Evolutionary conservation across 768 basidiomycete genomes (phyloP), one percentile per base, ranked within the genome.

Genomic region (Grammothele lineata): DNA sequence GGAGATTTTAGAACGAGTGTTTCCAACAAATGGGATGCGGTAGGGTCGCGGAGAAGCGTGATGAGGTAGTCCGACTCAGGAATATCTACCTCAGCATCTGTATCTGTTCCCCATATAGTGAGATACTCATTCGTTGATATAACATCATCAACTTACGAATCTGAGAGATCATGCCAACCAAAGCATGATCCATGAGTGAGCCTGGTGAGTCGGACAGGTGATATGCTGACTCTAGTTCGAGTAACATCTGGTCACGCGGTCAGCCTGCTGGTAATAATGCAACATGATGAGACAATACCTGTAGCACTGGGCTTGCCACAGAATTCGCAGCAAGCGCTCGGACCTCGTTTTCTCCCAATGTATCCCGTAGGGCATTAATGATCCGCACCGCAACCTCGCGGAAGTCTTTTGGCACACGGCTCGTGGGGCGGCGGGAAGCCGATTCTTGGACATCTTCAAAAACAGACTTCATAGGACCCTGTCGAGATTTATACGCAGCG

Each of bases 21-120:
- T 63, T 97, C 93, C n/a, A 93, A 74, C 2, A 95, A 73, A 59
- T 94, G 92, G 0, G 94, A 95, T 0, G 93, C 87, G 3, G 90
- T 91, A 2, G 84, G 78, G 58, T 94, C 91, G 40, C 90, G 79
- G 15, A 96, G 74, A 11, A 96, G 75, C 1, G 88, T 87, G 9
- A 78, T 77, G 42, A 96, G 69, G 64, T 85, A 97, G 60, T 92
- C 88, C 0, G 86, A 85, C 50, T 83, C 78, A 5, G 74, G 62
- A 2, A 59, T 57, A 12, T 55, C 51, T 3, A 58, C 51, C 5
- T 48, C 48, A 2, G 72, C 50, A 45, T 74, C 61, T 3, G 71
- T 58, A 25, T 67, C 81, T 81, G 47, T 32, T 18, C 14, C 27
- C 27, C 7, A 30, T 30, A 14, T 30, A 7, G 14, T 7, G 8